Conservation (phyloP, 2,329 filamentous ascomycete genomes). For the Trichoderma sp. region DNA sequence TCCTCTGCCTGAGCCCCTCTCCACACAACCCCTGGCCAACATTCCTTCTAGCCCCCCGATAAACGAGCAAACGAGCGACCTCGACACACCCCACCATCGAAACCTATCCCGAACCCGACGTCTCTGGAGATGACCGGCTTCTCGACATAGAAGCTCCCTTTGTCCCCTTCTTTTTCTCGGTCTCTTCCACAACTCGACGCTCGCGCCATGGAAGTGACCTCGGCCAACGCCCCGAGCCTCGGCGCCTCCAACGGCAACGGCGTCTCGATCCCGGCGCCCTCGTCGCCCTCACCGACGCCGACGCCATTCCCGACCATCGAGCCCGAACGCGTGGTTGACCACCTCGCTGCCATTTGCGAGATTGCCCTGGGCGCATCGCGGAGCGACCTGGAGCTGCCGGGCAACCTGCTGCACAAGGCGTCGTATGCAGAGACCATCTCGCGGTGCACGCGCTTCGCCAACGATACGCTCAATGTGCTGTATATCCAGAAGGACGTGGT, state of each 20-base stretch:
- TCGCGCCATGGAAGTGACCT: slow-evolving; percentile 53
- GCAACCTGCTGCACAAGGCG: slow-evolving; percentile 75
- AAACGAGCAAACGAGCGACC: not conserved
- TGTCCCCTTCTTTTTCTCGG: slow-evolving; percentile 15
- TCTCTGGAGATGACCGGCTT: slow-evolving; percentile 32
- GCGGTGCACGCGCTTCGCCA: slow-evolving; percentile 84
- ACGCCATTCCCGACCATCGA: slow-evolving; percentile 59
- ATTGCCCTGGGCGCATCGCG: slow-evolving; percentile 72
- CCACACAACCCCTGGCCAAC: slow-evolving; percentile 11
- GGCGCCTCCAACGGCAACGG: slow-evolving; percentile 46
- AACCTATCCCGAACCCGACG: slow-evolving; percentile 8
- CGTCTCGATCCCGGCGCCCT: slow-evolving; percentile 24
- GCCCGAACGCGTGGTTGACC: slow-evolving; percentile 67
- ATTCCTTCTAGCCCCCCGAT: not conserved
- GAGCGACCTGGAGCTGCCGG: slow-evolving; percentile 74
- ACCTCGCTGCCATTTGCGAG: slow-evolving; percentile 68
- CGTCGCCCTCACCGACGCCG: slow-evolving; percentile 44
- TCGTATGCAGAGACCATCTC: slow-evolving; percentile 77
- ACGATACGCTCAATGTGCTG: slow-evolving; percentile 80
- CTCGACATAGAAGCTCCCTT: slow-evolving; percentile 24
- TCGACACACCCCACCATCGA: slow-evolving; percentile 9
- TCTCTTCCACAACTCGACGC: slow-evolving; percentile 7
- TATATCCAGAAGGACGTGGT: slow-evolving; percentile 85
- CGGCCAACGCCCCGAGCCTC: slow-evolving; percentile 47
- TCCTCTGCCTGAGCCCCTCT: not conserved